Conservation (phyloP, 2,329 filamentous ascomycete species). For the Stagonosporopsis rhizophila region DNA sequence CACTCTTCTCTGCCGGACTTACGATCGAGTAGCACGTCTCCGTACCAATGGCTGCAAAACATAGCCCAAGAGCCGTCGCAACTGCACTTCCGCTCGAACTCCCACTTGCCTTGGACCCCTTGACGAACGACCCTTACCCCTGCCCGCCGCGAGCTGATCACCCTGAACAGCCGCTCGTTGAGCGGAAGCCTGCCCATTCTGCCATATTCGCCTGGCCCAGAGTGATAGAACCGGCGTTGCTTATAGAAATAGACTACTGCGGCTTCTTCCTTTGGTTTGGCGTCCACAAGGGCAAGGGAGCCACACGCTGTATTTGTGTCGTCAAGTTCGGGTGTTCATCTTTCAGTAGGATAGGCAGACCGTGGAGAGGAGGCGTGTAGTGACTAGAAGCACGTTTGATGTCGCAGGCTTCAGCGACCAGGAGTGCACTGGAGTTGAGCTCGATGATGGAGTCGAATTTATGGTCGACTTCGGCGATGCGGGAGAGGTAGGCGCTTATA, state of each 20-base stretch:
- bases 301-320: constrained; percentile 53
- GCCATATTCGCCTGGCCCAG: constrained; percentile 69
- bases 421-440: constrained; percentile 56
- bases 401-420: constrained; percentile 59
- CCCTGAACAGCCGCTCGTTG: constrained; percentile 61
- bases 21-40: constrained; percentile 49
- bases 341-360: constrained; percentile 67
- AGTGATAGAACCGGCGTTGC: constrained; percentile 65
- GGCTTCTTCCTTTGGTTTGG: constrained; percentile 62
- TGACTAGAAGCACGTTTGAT: constrained; percentile 52
- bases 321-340: constrained; percentile 65
- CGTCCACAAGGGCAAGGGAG: constrained; percentile 65
- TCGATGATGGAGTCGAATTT: constrained; percentile 63
- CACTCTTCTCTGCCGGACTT: constrained; percentile 26
- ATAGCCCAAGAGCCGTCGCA: constrained; percentile 62
- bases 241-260: constrained; percentile 63
- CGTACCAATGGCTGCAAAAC: constrained; percentile 63
- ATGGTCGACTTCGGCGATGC: constrained; percentile 63
- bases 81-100: constrained; percentile 68
- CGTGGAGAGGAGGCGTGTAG: constrained; percentile 59
- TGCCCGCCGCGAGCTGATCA: constrained; percentile 70
- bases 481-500: constrained; percentile 61
- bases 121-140: constrained; percentile 64
- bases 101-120: constrained; percentile 65
- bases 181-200: constrained; percentile 67